Percentiles rank a stretch among this genome's conserved stretches.
Evolutionary conservation across 495 filamentous ascomycete genomes (phyloP).

Genomic region (Lindgomyces ingoldianus): DNA sequence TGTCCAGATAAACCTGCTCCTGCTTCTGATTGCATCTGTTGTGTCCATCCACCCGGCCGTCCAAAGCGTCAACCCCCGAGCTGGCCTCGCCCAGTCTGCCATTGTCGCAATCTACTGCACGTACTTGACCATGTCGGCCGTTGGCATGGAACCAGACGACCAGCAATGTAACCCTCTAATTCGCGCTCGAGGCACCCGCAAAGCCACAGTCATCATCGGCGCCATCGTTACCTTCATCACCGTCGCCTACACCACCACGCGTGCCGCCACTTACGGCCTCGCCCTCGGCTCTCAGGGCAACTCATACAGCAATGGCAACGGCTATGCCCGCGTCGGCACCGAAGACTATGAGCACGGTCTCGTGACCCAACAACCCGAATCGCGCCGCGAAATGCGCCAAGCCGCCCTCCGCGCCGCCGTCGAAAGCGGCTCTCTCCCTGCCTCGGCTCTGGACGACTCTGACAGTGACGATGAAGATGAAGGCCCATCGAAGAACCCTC

Average conservation of each 20-base stretch:
- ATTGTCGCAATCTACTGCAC: constrained; percentile 99
- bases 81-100: constrained; percentile 91
- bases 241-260: constrained; percentile 94
- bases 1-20: constrained; percentile 72
- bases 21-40: constrained; percentile 77
- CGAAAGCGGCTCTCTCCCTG: constrained; percentile 85
- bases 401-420: constrained; percentile 90
- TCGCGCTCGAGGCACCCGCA: constrained; percentile 85
- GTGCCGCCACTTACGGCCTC: constrained; percentile 91
- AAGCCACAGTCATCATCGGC: constrained; percentile 83
- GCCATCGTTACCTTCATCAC: constrained; percentile 96
- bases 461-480: constrained; percentile 65
- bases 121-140: constrained; percentile 96
- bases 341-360: constrained; percentile 82
- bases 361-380: constrained; percentile 80
- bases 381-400: constrained; percentile 84
- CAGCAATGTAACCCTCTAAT: constrained; percentile 90
- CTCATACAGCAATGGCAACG: constrained; percentile 36
- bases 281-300: constrained; percentile 71
- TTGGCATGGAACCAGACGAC: constrained; percentile 98
- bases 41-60: constrained; percentile 87
- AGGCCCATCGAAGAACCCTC: constrained; percentile 53
- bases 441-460: constrained; percentile 82
- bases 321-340: constrained; percentile 58
- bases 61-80: constrained; percentile 89